Evolutionary conservation across 805 yeast species (phyloP).

Genomic region (Lipomyces kockii): DNA sequence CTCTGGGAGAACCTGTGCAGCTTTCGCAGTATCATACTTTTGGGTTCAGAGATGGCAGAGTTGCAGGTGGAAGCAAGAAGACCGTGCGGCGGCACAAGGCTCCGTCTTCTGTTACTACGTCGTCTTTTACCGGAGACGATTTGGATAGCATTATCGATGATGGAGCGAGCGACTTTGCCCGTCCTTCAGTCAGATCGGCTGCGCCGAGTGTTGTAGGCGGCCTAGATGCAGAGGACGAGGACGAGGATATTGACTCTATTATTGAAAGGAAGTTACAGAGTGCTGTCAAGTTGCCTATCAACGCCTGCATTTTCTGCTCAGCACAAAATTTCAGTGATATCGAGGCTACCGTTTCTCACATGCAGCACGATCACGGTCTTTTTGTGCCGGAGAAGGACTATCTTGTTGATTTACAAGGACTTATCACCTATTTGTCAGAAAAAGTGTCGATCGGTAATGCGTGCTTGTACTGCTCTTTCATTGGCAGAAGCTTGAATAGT

Average conservation of each 20-base stretch:
- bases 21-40: not conserved
- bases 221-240: conserved; percentile 24
- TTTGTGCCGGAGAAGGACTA: conserved; percentile 83
- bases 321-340: conserved; percentile 55
- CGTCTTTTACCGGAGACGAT: conserved; percentile 9
- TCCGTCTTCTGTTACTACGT: not conserved
- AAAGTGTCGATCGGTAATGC: conserved; percentile 81
- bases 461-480: conserved; percentile 80
- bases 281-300: conserved; percentile 42
- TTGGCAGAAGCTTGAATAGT: conserved; percentile 83
- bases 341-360: conserved; percentile 70
- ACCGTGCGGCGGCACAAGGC: conserved; percentile 10
- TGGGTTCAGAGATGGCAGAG: conserved; percentile 22
- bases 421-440: conserved; percentile 76
- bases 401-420: conserved; percentile 69
- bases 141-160: conserved; percentile 1
- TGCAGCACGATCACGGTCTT: conserved; percentile 80
- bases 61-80: conserved; percentile 25
- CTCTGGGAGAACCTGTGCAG: conserved; percentile 14
- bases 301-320: conserved; percentile 50
- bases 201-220: not conserved
- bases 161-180: not conserved
- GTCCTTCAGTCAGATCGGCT: not conserved
- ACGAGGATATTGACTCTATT: conserved; percentile 30
- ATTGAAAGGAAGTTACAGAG: conserved; percentile 31